Percentiles rank a stretch among this genome's conserved stretches.
phyloP scores from a whole-genome alignment of 305 asterid genomes.

The Stenogyne calaminthoides region DNA sequence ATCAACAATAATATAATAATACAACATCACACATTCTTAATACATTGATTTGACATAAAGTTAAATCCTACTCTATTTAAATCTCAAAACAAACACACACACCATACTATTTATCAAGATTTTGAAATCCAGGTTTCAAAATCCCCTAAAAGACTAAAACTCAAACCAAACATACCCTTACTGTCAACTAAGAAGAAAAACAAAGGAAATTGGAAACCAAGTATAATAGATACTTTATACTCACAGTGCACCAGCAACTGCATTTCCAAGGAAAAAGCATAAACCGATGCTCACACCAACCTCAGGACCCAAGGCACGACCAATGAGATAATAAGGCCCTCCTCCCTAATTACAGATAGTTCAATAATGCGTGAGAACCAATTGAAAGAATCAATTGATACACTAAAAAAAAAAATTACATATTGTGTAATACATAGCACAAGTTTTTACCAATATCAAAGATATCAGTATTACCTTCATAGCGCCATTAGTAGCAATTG shows the following conservation, averaged over 20 bases:
- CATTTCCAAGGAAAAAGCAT: constrained; percentile 96
- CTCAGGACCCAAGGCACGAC: constrained; percentile 99
- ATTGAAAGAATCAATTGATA: constrained; percentile 19
- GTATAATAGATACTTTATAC: constrained; percentile 39
- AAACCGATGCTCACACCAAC: constrained; percentile 99
- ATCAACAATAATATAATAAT: too few relatives aligned
- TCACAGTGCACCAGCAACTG: constrained; percentile 98
- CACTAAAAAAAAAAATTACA: constrained; percentile 20
- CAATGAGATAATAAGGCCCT: constrained; percentile 95
- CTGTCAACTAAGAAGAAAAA: constrained; percentile 14
- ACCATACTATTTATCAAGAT: too few relatives aligned
- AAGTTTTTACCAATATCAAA: constrained; percentile 13
- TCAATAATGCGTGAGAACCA: constrained; percentile 27
- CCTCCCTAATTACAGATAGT: constrained; percentile 67
- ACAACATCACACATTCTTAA: too few relatives aligned
- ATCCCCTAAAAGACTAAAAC: too few relatives aligned
- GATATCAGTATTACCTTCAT: constrained; percentile 69
- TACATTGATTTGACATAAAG: too few relatives aligned
- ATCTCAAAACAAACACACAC: too few relatives aligned
- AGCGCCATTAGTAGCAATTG: constrained; percentile 98
- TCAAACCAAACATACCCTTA: neutral
- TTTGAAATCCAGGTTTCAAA: too few relatives aligned
- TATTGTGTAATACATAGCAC: constrained; percentile 21
- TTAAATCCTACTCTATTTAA: too few relatives aligned
- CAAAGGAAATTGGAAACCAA: constrained; percentile 16